Percentiles rank a stretch among this genome's conserved stretches.
Conservation (phyloP, 345 rosid genomes). For the Bretschneidera sinensis region DNA sequence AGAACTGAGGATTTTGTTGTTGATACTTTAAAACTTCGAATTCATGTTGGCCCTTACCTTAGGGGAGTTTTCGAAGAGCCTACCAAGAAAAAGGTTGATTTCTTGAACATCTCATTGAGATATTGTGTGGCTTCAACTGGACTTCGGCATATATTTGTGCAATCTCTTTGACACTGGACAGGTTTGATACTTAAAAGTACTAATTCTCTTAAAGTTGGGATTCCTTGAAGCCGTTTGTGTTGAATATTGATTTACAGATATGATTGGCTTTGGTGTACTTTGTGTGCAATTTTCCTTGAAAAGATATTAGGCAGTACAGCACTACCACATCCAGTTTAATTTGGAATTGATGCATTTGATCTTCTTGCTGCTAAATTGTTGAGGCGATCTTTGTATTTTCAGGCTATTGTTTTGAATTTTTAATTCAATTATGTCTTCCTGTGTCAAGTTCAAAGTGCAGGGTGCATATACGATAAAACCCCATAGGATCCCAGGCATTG, state of each 20-base stretch:
- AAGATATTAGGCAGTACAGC: neutral
- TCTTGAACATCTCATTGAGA: conserved; percentile 56
- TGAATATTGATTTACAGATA: too few relatives aligned
- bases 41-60: conserved; percentile 78
- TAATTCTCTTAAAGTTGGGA: conserved; percentile 1
- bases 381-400: neutral
- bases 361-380: too few relatives aligned
- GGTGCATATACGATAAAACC: too few relatives aligned
- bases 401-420: neutral
- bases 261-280: neutral
- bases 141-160: conserved; percentile 93
- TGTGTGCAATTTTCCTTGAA: conserved; percentile 5
- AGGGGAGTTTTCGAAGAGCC: conserved; percentile 90
- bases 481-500: neutral
- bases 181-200: conserved; percentile 36
- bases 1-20: conserved; percentile 82
- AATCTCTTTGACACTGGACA: conserved; percentile 98
- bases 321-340: neutral
- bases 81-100: conserved; percentile 73
- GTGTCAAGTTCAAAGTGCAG: too few relatives aligned
- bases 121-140: conserved; percentile 92
- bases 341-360: neutral
- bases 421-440: neutral
- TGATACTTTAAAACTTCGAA: conserved; percentile 80
- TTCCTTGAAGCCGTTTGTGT: neutral